Evolutionary conservation across 768 basidiomycete species (phyloP), one percentile per base, ranked within the genome.

Genomic region (Neoboletus brunneissimus): DNA sequence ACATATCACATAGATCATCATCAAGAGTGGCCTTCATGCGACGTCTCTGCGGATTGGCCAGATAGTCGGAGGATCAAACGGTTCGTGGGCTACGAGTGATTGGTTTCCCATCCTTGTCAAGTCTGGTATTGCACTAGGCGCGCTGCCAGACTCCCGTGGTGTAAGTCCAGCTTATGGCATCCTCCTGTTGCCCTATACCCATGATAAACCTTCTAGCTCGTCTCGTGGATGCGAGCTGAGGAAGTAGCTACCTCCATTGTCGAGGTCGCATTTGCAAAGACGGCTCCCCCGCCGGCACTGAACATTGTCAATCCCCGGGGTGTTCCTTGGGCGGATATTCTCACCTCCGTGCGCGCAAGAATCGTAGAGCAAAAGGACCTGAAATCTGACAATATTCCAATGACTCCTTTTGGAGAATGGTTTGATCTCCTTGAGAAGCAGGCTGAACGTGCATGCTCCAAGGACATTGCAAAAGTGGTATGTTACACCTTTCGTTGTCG

Each of bases 201-300:
- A 67, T 68, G 18, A 29, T 20, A 23, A 5, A 2, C 18, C 4
- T 29, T 32, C 8, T 51, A 69, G 64, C 15, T 55, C 0, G 66
- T 73, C 1, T 71, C 72, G 5, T 79, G 77, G 77, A 37, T 77
- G 16, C 69, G 74, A 7, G 67, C 72, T 34, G 69, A 77, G 37
- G 67, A 70, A 13, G 75, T 75, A 0, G 64, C 74, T 0, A 31
- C 58, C 10, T 56, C 69, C n/a, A 58, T 76, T 16, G 49, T 74
- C 3, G 76, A 77, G 54, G 59, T 73, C 6, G 70, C 71, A 3
- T 66, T 74, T 34, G 48, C 59, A 7, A 31, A 54, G 62, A n/a
- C 5, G 6, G 37, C 35, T 16, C 50, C 65, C 0, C 67, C 70
- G 2, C 47, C 48, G 10, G 68, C 71, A 3, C 58, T 75, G 20